A percentile compares a stretch with the other conserved stretches of the same genome.
Evolutionary conservation across 164 flowering plant genomes (phyloP).

Genomic region (Santalum album): DNA sequence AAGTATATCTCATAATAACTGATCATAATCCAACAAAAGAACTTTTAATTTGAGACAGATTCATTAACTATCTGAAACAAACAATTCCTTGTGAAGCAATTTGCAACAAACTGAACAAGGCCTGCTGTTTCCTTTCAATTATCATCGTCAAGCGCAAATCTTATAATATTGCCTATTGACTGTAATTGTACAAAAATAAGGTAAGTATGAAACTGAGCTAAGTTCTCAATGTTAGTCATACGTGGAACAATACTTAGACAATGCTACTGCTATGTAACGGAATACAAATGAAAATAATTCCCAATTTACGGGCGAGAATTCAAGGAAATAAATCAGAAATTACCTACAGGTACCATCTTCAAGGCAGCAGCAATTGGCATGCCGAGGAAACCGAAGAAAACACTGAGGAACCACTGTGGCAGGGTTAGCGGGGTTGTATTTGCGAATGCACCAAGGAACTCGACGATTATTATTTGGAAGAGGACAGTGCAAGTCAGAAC

Average conservation of each 20-base stretch:
- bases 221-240: neutral
- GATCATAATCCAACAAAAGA: too few species aligned
- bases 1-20: too few species aligned
- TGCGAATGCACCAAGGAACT: constrained; percentile 78
- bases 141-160: too few species aligned
- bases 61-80: too few species aligned
- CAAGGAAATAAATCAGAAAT: constrained; percentile 3
- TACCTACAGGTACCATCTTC: constrained; percentile 67
- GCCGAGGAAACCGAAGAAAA: constrained; percentile 70
- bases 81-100: too few species aligned
- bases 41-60: too few species aligned
- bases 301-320: too few species aligned
- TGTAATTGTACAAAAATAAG: neutral
- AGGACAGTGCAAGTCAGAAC: constrained; percentile 59
- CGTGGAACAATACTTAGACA: neutral
- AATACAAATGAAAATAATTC: too few species aligned
- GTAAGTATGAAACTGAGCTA: neutral
- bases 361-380: constrained; percentile 90
- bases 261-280: neutral
- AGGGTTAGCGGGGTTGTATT: constrained; percentile 69
- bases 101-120: neutral
- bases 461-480: constrained; percentile 73
- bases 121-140: too few species aligned
- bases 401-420: constrained; percentile 62
- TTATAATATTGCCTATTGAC: too few species aligned